phyloP scores from a whole-genome alignment of 768 basidiomycete genomes.

The Mycena sanguinolenta region DNA sequence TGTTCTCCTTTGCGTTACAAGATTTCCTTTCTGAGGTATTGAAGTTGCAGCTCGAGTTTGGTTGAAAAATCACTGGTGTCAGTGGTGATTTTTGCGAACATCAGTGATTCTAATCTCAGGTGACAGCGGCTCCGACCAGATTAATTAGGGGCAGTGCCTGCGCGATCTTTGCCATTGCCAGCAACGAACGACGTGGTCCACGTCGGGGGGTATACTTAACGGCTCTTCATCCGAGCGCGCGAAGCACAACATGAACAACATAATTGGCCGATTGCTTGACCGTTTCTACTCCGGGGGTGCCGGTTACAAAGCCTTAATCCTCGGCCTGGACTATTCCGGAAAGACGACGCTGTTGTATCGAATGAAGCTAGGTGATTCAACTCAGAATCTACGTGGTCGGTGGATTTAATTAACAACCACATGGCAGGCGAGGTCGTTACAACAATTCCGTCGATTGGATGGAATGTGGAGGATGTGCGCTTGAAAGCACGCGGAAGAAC shows the following conservation, averaged over 20 bases:
- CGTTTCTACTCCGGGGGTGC: conserved; percentile 43
- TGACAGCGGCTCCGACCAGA: background rate
- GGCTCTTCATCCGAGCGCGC: background rate
- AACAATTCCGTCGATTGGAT: conserved; percentile 60
- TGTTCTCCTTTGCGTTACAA: no score
- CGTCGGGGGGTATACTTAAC: conserved; percentile 8
- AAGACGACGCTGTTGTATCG: conserved; percentile 65
- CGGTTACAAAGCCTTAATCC: conserved; percentile 40
- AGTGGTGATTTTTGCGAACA: no score
- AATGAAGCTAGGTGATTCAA: conserved; percentile 48
- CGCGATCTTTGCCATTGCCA: background rate
- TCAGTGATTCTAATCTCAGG: no score
- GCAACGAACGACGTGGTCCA: conserved; percentile 9
- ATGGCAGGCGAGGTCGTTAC: conserved; percentile 50
- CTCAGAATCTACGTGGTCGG: no score
- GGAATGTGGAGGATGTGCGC: conserved; percentile 73
- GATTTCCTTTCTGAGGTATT: no score
- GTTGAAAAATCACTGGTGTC: no score
- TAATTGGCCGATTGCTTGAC: conserved; percentile 46
- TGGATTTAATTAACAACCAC: background rate
- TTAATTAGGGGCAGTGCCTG: background rate
- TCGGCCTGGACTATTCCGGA: conserved; percentile 56
- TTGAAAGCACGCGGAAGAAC: conserved; percentile 40
- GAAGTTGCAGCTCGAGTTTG: no score
- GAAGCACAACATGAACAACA: conserved; percentile 12